These are phyloP conservation scores for Amanita thiersii DNA, from an alignment of 768 basidiomycete genomes.

Conservation along the genomic window DNA sequence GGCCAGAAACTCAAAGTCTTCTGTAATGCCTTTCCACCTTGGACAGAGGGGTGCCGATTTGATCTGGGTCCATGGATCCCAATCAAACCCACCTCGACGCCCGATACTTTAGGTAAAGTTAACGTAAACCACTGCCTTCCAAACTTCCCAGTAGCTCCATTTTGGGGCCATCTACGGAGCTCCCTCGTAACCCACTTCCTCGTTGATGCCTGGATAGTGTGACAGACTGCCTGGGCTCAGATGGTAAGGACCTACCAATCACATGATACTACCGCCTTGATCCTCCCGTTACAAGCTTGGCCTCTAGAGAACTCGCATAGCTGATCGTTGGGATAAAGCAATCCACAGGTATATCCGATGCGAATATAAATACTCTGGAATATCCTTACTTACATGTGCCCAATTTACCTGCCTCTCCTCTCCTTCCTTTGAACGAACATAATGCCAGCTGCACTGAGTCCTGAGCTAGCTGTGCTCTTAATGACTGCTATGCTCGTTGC, in stretches of 20 bases:
- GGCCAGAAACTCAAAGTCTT: no score
- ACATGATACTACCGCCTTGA: no score
- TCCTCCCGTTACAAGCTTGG: neutral
- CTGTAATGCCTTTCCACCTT: no score
- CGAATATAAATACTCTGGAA: neutral
- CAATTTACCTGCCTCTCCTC: neutral
- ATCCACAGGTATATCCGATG: neutral
- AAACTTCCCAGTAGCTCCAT: neutral
- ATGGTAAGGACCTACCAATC: no score
- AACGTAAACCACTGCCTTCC: neutral
- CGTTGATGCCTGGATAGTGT: neutral
- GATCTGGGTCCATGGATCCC: neutral
- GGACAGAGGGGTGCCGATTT: no score
- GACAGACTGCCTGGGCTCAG: no score
- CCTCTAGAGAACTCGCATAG: no score
- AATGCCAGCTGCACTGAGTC: neutral
- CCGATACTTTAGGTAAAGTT: neutral
- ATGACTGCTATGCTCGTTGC: constrained; percentile 3
- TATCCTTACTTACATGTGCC: neutral
- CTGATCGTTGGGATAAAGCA: no score
- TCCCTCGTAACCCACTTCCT: neutral
- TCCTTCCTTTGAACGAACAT: neutral
- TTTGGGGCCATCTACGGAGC: neutral
- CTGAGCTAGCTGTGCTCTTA: constrained; percentile 6
- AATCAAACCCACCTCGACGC: neutral